phyloP scores from a whole-genome alignment of 305 asterid genomes.

The Euphrasia arctica region DNA sequence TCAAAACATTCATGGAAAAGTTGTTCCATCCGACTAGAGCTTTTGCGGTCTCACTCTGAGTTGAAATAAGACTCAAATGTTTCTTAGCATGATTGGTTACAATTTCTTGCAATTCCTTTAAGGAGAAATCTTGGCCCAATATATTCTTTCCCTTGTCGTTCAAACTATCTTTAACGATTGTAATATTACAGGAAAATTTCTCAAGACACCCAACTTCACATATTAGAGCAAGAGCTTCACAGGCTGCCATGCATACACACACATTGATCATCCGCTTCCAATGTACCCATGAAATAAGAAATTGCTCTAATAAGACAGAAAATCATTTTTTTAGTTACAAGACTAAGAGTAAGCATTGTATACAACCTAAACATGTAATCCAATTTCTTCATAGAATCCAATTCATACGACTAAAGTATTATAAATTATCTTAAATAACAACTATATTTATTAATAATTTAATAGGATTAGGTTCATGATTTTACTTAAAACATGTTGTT shows the following conservation, averaged over 20 bases:
- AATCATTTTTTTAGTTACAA: too few relatives aligned
- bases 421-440: too few relatives aligned
- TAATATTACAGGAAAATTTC: constrained; percentile 18
- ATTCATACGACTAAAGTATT: too few relatives aligned
- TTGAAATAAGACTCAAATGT: constrained; percentile 24
- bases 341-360: too few relatives aligned
- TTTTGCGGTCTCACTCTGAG: constrained; percentile 19
- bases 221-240: constrained; percentile 36
- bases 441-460: too few relatives aligned
- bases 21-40: constrained; percentile 26
- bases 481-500: too few relatives aligned
- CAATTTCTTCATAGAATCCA: too few relatives aligned
- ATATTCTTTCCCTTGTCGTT: constrained; percentile 19
- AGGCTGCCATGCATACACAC: constrained; percentile 27
- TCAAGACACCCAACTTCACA: constrained; percentile 33
- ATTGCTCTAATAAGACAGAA: constrained; percentile 24
- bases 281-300: constrained; percentile 24
- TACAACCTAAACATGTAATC: too few relatives aligned
- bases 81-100: constrained; percentile 25
- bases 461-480: too few relatives aligned
- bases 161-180: constrained; percentile 10
- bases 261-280: constrained; percentile 30
- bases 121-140: constrained; percentile 13
- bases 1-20: constrained; percentile 25
- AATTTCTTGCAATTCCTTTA: constrained; percentile 29